These are phyloP conservation scores for Dispira parvispora DNA, from an alignment of 192 early-diverging fungal genomes.

Conservation along the genomic window DNA sequence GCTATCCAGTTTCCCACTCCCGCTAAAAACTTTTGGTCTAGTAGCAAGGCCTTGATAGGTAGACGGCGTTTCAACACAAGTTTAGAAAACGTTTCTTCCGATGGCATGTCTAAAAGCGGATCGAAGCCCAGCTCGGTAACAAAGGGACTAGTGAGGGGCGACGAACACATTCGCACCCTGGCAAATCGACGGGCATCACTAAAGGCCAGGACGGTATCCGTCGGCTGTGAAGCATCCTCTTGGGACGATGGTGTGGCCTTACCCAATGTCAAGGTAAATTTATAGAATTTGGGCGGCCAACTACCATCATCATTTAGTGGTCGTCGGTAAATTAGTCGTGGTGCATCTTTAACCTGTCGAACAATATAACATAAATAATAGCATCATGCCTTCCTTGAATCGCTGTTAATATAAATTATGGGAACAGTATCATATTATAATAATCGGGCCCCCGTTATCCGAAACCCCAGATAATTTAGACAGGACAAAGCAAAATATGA, in stretches of 20 bases:
- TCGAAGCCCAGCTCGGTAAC: conserved; percentile 64
- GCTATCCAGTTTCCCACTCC: conserved; percentile 83
- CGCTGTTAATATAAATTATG: no score
- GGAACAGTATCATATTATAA: no score
- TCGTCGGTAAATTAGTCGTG: conserved; percentile 12
- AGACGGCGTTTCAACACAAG: conserved; percentile 21
- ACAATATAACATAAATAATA: neutral
- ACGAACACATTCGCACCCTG: conserved; percentile 36
- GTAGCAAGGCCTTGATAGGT: conserved; percentile 56
- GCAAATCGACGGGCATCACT: conserved; percentile 53
- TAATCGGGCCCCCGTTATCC: no score
- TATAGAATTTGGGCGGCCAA: conserved; percentile 57
- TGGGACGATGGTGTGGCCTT: conserved; percentile 1
- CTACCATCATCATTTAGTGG: conserved; percentile 14
- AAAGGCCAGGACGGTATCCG: conserved; percentile 24
- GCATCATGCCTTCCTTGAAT: no score
- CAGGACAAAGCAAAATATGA: no score
- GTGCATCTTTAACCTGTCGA: conserved; percentile 16
- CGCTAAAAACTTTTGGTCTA: conserved; percentile 59
- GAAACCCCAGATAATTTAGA: no score
- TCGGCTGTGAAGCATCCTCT: neutral
- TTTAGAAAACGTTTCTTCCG: conserved; percentile 24
- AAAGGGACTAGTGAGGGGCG: conserved; percentile 26
- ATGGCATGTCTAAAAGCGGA: conserved; percentile 40
- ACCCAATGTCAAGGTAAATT: conserved; percentile 33